Evolutionary conservation across 2,329 filamentous ascomycete species (phyloP).

Genomic region (Phialophora tarda): DNA sequence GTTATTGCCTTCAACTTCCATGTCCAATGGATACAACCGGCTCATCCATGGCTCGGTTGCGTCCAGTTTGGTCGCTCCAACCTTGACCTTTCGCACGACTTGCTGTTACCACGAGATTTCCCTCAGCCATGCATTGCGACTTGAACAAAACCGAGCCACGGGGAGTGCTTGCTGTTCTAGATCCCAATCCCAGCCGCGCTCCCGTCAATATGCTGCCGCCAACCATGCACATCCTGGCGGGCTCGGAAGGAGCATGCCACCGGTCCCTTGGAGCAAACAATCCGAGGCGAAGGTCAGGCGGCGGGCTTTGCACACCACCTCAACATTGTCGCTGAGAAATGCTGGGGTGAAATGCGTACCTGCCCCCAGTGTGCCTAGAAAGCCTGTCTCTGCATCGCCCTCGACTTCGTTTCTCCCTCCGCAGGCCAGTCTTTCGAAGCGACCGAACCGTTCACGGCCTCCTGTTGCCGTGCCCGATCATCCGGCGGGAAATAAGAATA

Average conservation of each 20-base stretch:
- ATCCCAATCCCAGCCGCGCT: not conserved
- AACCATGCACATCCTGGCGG: not conserved
- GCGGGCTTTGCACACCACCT: constrained; percentile 23
- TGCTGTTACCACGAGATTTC: constrained; percentile 28
- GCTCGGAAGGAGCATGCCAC: not conserved
- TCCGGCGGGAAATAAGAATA: not conserved
- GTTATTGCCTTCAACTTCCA: constrained; percentile 11
- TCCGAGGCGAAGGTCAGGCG: not conserved
- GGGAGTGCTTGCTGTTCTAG: constrained; percentile 6
- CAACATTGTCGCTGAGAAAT: constrained; percentile 6
- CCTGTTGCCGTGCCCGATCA: not conserved
- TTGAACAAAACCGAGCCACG: constrained; percentile 13
- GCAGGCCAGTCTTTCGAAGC: not conserved
- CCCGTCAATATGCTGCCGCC: not conserved
- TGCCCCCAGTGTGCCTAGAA: constrained; percentile 21
- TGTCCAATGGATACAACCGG: constrained; percentile 29
- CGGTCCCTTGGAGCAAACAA: too few species aligned
- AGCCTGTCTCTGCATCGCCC: not conserved
- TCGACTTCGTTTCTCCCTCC: not conserved
- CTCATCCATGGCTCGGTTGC: constrained; percentile 23
- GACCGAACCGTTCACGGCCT: constrained; percentile 3
- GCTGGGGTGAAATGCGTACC: not conserved
- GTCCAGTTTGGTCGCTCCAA: constrained; percentile 2
- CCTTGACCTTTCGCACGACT: constrained; percentile 24
- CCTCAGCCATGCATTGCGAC: constrained; percentile 26